Base-by-base conservation (phyloP, 257 asterid genomes). In the Cinchona pubescens region DNA sequence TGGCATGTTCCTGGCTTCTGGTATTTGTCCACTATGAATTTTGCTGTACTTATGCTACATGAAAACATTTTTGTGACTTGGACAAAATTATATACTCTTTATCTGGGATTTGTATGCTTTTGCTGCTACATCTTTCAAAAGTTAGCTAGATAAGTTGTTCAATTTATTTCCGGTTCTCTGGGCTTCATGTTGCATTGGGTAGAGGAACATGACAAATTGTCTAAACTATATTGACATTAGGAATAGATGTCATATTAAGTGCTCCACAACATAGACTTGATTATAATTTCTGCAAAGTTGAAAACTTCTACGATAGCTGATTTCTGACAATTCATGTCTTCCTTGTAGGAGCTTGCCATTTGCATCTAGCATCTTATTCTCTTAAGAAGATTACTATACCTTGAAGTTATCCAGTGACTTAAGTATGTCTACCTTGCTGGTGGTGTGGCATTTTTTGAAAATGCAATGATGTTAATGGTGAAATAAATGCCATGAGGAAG, bases 381-480 rank as follows among this genome's bases (percentile, higher is more conserved):
- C 27, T 42, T n/a, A n/a, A n/a, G n/a, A n/a, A n/a, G n/a, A n/a
- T n/a, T n/a, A n/a, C n/a, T n/a, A n/a, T n/a, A n/a, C n/a, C n/a
- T n/a, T 74, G 27, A 71, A 45, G 71, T 48, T 45, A 11, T 32
- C 23, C 19, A 51, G 37, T 5, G 12, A 62, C 34, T 42, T 8
- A 48, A n/a, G n/a, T n/a, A n/a, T 67, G 7, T 72, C 75, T 55
- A 66, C 67, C 83, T 75, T 75, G 77, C 90, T 92, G 99, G 91
- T 95, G 81, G 89, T 92, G 70, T 90, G 91, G 30, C 99, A 92
- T 70, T 92, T n/a, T 89, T 82, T 95, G 97, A 97, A 96, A 85
- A 81, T 84, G 89, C 83, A 92, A 88, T 76, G 97, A 95, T 79
- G 76, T 95, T 42, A 95, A 87, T 87, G 97, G 99, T 78, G 93